Evolutionary conservation across 441 rosid genomes (phyloP).

Genomic region (Croton laevigatus): DNA sequence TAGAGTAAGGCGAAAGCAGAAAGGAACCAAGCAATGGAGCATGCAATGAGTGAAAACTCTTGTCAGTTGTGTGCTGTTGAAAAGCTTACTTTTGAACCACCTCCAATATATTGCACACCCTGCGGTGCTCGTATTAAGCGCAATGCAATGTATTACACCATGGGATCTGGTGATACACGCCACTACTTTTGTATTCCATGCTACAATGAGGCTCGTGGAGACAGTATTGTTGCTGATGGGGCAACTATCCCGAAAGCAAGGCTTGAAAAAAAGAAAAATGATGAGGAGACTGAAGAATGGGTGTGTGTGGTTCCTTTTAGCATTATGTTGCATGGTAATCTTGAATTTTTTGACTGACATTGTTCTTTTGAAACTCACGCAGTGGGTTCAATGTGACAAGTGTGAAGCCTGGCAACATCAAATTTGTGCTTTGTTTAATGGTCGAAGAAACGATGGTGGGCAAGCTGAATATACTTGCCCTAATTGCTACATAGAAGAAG

Average conservation of each 20-base stretch:
- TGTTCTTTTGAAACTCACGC: slow-evolving; percentile 31
- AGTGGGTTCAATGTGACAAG: slow-evolving; percentile 99
- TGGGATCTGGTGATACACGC: slow-evolving; percentile 95
- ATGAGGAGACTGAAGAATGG: slow-evolving; percentile 99
- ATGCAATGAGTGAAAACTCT: slow-evolving; percentile 98
- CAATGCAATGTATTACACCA: slow-evolving; percentile 95
- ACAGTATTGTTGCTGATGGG: slow-evolving; percentile 74
- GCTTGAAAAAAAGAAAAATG: slow-evolving; percentile 99
- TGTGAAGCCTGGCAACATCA: slow-evolving; percentile 99
- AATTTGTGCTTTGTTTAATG: slow-evolving; percentile 97
- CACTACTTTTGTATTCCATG: slow-evolving; percentile 98
- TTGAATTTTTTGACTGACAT: slow-evolving; percentile 16
- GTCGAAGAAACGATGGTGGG: slow-evolving; percentile 97
- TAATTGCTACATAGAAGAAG: slow-evolving; percentile 87
- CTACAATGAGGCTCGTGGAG: slow-evolving; percentile 98
- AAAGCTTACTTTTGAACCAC: slow-evolving; percentile 99
- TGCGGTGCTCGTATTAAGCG: slow-evolving; percentile 99
- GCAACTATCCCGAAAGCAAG: slow-evolving; percentile 62
- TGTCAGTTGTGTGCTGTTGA: slow-evolving; percentile 99
- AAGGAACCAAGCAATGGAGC: slow-evolving; percentile 99
- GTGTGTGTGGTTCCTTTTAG: slow-evolving; percentile 39
- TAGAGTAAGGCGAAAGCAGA: slow-evolving; percentile 99
- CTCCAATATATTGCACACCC: slow-evolving; percentile 93
- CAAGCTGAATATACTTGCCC: slow-evolving; percentile 99
- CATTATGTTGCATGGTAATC: slow-evolving; percentile 17